Evolutionary conservation across 2,329 filamentous ascomycete species (phyloP).

Genomic region (Triangularia setosa): DNA sequence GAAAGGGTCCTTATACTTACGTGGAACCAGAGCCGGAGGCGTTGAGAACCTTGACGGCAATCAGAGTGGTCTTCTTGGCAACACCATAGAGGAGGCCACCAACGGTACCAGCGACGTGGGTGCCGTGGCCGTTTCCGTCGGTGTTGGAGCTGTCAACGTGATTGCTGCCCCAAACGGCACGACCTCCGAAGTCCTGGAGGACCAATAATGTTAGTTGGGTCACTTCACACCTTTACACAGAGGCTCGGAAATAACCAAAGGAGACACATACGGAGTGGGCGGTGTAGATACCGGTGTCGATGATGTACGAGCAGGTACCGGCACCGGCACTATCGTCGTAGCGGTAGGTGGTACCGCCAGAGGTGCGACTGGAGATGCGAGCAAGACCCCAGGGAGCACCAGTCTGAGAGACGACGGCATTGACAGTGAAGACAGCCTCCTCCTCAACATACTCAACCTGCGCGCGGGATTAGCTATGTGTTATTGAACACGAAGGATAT

Average conservation of each 20-base stretch:
- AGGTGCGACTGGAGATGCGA: conserved; percentile 26
- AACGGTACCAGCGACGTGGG: conserved; percentile 45
- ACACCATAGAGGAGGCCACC: conserved; percentile 42
- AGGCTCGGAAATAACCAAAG: conserved; percentile 2
- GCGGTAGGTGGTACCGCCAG: conserved; percentile 26
- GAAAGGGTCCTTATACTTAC: not conserved
- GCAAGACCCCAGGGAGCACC: conserved; percentile 29
- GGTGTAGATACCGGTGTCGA: conserved; percentile 47
- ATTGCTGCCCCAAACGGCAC: conserved; percentile 39
- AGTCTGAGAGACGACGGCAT: conserved; percentile 27
- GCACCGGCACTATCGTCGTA: conserved; percentile 30
- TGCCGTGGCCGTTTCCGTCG: conserved; percentile 46
- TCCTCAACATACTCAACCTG: conserved; percentile 33
- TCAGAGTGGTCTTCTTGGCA: conserved; percentile 42
- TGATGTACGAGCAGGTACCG: conserved; percentile 36
- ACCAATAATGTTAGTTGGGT: not conserved
- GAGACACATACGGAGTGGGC: conserved; percentile 31
- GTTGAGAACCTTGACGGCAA: conserved; percentile 44
- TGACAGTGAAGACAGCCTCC: conserved; percentile 30
- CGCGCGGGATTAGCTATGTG: conserved; percentile 7
- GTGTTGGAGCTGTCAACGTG: conserved; percentile 35
- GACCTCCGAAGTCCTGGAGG: conserved; percentile 39
- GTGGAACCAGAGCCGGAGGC: conserved; percentile 35
- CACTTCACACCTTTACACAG: not conserved
- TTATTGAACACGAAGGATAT: not conserved